Evolutionary conservation across 2,329 filamentous ascomycete genomes (phyloP), one percentile per base, ranked within the genome.

Genomic region (Fusarium heterosporum): DNA sequence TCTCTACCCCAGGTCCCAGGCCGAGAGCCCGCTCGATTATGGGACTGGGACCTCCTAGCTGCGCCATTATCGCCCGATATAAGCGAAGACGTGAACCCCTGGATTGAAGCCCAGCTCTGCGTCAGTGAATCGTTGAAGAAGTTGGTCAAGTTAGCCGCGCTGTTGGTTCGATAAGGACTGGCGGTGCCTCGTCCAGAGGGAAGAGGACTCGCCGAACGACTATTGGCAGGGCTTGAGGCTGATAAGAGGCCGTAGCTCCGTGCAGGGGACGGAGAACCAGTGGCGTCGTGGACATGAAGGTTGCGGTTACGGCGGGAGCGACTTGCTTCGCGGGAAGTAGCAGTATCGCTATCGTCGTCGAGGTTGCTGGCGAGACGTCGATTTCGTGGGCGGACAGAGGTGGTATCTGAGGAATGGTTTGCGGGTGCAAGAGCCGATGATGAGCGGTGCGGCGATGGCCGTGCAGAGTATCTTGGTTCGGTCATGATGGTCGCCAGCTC

Each of bases 31-130:
- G 56, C 66, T 59, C 64, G 61, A 48, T 64, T 64, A 47, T 53
- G 70, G 46, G 73, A 67, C 50, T 70, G 73, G 9, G 72, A 70
- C 30, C 63, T 68, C 19, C 62, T 66, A 13, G 55, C 52, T 17
- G 51, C 47, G 36, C 66, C 71, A 36, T 73, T 68, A n/a, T 73
- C 70, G 12, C 71, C 68, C 6, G 74, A 72, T n/a, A 79, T 67
- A 17, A 79, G 69, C 16, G 82, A 83, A 4, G 83, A 79, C 8
- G 85, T 84, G 50, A 88, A 79, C 36, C 82, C 84, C 58, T 86
- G 83, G 4, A 88, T 81, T 7, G 85, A 85, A 4, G 82, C 78
- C 85, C 85, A 88, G 70, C 81, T 83, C 30, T 85, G 81, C 3
- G 81, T 76, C 80, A 84, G 85, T 3, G 84, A 82, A 43, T 83